Evolutionary conservation across 179 eudicot genomes (phyloP), one percentile per base, ranked within the genome.

Genomic region (Spergularia azorica): DNA sequence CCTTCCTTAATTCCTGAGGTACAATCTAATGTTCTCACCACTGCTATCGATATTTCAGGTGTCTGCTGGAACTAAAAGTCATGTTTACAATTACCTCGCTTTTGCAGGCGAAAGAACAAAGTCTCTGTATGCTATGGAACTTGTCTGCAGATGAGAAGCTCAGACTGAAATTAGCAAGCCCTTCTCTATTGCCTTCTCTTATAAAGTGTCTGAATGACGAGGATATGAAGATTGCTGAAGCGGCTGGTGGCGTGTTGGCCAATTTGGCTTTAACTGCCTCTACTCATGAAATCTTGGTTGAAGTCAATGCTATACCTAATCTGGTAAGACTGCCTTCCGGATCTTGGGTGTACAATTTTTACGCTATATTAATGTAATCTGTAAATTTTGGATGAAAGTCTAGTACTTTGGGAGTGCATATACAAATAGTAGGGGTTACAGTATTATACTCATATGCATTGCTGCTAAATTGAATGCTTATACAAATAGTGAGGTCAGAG

Each of bases 51-150:
- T 60, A 32, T 52, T 6, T 5, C 16, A 65, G 74, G 17, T 16
- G 5, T 63, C 69, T 52, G 36, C 54, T 7, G 26, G 16, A 32
- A 32, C 32, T 17, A 50, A 62, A 50, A 41, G 61, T 79, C 67
- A 73, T 66, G 26, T 18, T 36, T 64, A 12, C 15, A 36, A 57
- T 32, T 26, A 46, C 20, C 58, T 75, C 67, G 52, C 73, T 63
- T 82, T 21, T 77, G 76, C 91, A 93, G 98, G 96, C 88, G 79
- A 91, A 89, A 89, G 95, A 93, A 89, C 93, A 93, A 88, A 81
- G 89, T 58, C 58, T 91, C 69, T 87, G 90, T 77, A 78, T 89
- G 63, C 62, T 93, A 68, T 91, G 92, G 92, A 93, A 93, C 84
- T 80, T 93, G 84, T 89, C 98, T 66, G 90, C 84, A 2, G 97